Base-by-base conservation (phyloP, 257 asterid species). In the Solanum clarkiae region DNA sequence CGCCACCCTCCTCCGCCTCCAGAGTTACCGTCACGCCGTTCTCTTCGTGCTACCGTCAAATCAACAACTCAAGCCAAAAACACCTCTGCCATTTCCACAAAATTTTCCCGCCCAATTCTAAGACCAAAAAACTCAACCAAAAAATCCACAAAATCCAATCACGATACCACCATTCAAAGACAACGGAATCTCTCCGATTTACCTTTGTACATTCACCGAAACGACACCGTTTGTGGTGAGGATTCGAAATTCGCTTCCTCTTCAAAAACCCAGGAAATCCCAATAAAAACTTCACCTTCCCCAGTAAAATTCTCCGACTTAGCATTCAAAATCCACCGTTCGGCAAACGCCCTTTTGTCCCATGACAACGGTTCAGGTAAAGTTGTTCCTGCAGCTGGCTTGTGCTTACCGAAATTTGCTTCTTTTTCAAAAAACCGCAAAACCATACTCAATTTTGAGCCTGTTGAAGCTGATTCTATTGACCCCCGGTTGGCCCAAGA, bases 21-120 rank as follows among this genome's bases (percentile, higher is more conserved):
- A 16, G 71, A 54, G 16, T 88, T 89, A 3, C 74, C 87, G 11
- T 55, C 18, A 18, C 85, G 59, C 44, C 85, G 47, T 12, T 17
- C 86, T 60, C 92, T 89, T 83, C 81, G 89, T 53, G 71, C 91
- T 45, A 86, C 94, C 86, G 47, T 74, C 54, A 90, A 87, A 86
- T 85, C 90, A 66, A 91, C 88, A 86, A 69, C 88, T 65, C 89
- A 86, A 92, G 71, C 85, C 86, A 85, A 91, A 68, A 80, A 88
- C 81, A 45, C 91, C 75, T 63, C 89, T 56, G 80, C 89, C 60
- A 80, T 83, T 82, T 26, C 87, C 17, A 20, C 63, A 40, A 24
- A 84, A 85, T 83, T 89, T 83, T 93, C 99, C 63, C 94, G 98
- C 84, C 92, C 91, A 72, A 70, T 90, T 84, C 81, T 95, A 83